Evolutionary conservation across 2,329 filamentous ascomycete species (phyloP).

Genomic region (Boeremia exigua): DNA sequence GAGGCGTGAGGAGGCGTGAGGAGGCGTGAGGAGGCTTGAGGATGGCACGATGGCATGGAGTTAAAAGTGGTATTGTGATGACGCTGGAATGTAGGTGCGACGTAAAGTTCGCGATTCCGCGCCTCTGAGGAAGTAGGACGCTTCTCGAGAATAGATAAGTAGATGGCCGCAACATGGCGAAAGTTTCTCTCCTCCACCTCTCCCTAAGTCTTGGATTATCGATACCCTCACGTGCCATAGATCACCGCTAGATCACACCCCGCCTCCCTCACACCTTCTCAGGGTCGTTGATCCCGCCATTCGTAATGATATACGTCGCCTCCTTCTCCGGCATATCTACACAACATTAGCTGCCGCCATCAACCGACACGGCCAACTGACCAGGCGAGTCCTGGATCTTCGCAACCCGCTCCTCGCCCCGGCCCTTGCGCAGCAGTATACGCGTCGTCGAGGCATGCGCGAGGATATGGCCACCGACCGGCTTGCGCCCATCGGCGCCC

Average conservation of each 20-base stretch:
- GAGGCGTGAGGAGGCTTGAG: too few species aligned
- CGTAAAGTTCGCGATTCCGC: too few species aligned
- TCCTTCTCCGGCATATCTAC: slow-evolving; percentile 71
- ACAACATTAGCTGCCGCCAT: slow-evolving; percentile 23
- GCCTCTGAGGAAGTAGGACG: too few species aligned
- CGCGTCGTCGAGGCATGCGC: slow-evolving; percentile 72
- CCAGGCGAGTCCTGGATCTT: slow-evolving; percentile 72
- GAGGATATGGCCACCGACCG: slow-evolving; percentile 71
- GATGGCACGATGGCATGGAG: too few species aligned
- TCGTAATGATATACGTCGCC: slow-evolving; percentile 73
- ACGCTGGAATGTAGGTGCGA: too few species aligned
- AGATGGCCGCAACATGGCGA: not conserved
- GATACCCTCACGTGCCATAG: not conserved
- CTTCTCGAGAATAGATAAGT: not conserved
- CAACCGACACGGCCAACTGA: slow-evolving; percentile 40
- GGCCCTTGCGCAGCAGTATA: slow-evolving; percentile 70
- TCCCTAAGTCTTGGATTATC: not conserved
- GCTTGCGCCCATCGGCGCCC: slow-evolving; percentile 71
- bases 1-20: too few species aligned
- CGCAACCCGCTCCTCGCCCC: slow-evolving; percentile 72
- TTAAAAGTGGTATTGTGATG: too few species aligned
- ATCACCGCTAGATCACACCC: not conserved
- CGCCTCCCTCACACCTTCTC: slow-evolving; percentile 60
- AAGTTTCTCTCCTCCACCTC: slow-evolving; percentile 1
- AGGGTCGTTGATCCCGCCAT: slow-evolving; percentile 71